Percentiles rank a stretch among this genome's conserved stretches.
These are phyloP conservation scores for Candida khao-thaluensis DNA, from an alignment of 805 yeast genomes.

Conservation along the genomic window DNA sequence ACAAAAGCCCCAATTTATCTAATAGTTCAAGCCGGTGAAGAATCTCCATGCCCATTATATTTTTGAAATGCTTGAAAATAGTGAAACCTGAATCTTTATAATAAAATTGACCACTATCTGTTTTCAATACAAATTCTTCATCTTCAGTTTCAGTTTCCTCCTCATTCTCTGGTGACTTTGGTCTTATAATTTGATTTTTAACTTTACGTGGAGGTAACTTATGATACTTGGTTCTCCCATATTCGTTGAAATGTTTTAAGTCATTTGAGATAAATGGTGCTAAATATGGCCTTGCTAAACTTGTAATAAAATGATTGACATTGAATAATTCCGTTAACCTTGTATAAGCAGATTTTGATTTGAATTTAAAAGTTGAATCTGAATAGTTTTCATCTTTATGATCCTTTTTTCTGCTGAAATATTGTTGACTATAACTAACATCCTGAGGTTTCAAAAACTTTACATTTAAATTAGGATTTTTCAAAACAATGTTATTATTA, in stretches of 20 bases:
- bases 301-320: slow-evolving; percentile 88
- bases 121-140: slow-evolving; percentile 22
- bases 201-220: slow-evolving; percentile 9
- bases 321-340: slow-evolving; percentile 89
- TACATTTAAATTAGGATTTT: slow-evolving; percentile 40
- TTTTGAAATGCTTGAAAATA: slow-evolving; percentile 40
- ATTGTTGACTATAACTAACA: slow-evolving; percentile 47
- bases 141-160: slow-evolving; percentile 24
- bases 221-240: slow-evolving; percentile 29
- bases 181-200: background rate
- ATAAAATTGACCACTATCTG: slow-evolving; percentile 20
- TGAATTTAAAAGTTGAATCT: slow-evolving; percentile 22
- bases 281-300: slow-evolving; percentile 89
- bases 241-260: slow-evolving; percentile 61
- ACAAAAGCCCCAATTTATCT: slow-evolving; percentile 73
- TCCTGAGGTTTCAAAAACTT: slow-evolving; percentile 45
- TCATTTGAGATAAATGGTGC: slow-evolving; percentile 88
- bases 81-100: slow-evolving; percentile 35
- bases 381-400: slow-evolving; percentile 14
- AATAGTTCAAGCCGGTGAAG: slow-evolving; percentile 81
- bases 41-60: slow-evolving; percentile 69
- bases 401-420: slow-evolving; percentile 24
- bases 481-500: slow-evolving; percentile 58
- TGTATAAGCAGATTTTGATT: slow-evolving; percentile 65
- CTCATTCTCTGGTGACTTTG: slow-evolving; percentile 14